Base-by-base conservation (phyloP, 768 basidiomycete species). In the Termitomyces sp. region DNA sequence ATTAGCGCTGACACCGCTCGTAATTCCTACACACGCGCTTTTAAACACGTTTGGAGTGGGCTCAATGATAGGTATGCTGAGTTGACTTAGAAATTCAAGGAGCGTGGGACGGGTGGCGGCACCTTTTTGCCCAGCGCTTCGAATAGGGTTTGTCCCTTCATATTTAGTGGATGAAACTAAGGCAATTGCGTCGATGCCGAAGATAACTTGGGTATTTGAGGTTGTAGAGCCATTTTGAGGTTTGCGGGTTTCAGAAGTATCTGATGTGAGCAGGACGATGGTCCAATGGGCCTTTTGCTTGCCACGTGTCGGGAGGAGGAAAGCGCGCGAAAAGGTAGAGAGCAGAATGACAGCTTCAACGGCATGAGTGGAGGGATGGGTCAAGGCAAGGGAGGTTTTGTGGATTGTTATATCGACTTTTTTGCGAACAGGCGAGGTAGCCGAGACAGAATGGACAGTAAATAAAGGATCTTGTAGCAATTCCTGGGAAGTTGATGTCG, bases 211-310 rank as follows among this genome's bases (percentile, higher is more conserved):
- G 10, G 78, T 79, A 49, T 74, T 74, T 4, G 75, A 72, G 5
- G 73, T 65, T 5, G 76, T 56, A n/a, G 73, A 65, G 11, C 75
- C 62, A 53, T 62, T 66, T 11, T 74, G 69, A 15, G 73, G 63
- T 56, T 78, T 77, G 46, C 71, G 71, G 53, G 79, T 80, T 37
- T 81, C 79, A 4, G 83, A 79, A 5, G 76, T 73, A 69, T 89
- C 87, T 4, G 80, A 71, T 9, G 85, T 76, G 32, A 92, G 75
- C 38, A 92, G 68, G 14, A 89, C 78, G 36, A 89, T 79, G 0
- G 88, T 88, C 88, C 88, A 91, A 66, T 92, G 87, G 0, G 84
- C 77, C 66, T 86, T 89, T 34, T 77, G 70, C 71, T 91, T 91
- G 34, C 88, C 88, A 31, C 90, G 81, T 0, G 90, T 91, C 10